phyloP scores from a whole-genome alignment of 1,284 basidiomycete genomes.

The Erythrobasidium hasegawianum region DNA sequence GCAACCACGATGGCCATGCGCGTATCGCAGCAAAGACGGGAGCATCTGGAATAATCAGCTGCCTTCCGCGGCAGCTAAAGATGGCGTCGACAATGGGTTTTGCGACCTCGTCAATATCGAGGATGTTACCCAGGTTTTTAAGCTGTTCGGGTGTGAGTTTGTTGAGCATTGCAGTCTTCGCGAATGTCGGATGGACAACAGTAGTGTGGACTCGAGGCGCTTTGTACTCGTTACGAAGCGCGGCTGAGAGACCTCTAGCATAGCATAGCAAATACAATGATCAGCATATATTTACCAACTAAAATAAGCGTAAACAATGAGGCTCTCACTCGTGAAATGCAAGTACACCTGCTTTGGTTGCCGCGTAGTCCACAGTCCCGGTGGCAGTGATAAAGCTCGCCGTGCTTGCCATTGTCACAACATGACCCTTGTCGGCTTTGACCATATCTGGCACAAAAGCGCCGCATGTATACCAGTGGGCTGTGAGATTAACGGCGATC shows the following conservation, averaged over 20 bases:
- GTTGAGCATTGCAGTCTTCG: not conserved
- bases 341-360: conserved; percentile 1
- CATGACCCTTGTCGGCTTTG: conserved; percentile 69
- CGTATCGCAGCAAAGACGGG: not conserved
- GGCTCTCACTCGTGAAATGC: conserved; percentile 5
- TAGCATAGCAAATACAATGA: not conserved
- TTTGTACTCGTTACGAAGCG: conserved; percentile 8
- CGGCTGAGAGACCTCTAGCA: not conserved
- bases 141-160: not conserved
- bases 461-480: conserved; percentile 60
- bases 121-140: not conserved
- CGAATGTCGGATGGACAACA: not conserved
- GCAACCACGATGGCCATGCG: not conserved
- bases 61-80: conserved; percentile 9
- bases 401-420: conserved; percentile 55
- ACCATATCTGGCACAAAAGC: conserved; percentile 88
- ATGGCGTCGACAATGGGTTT: not conserved
- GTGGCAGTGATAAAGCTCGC: not conserved
- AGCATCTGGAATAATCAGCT: conserved; percentile 2
- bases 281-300: not conserved
- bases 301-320: not conserved
- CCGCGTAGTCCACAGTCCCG: not conserved
- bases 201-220: conserved; percentile 11
- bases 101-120: not conserved
- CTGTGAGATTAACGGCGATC: not conserved